Conservation (phyloP, 441 rosid species). For the Arabidopsis hybrid region DNA sequence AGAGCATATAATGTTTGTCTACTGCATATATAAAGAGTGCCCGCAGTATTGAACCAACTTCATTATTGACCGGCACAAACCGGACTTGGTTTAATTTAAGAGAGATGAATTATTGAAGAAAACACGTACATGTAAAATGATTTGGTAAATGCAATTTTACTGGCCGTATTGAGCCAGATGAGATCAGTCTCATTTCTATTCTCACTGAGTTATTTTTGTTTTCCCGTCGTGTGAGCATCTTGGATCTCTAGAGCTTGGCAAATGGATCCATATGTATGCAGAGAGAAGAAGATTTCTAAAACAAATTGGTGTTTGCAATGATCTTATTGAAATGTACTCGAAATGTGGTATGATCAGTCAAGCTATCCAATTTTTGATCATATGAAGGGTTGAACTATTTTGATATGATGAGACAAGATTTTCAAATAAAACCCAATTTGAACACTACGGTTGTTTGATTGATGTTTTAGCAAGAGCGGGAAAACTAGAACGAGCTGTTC, state of each 20-base stretch:
- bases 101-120: no score
- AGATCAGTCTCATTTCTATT: constrained; percentile 56
- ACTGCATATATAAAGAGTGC: not conserved
- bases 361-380: constrained; percentile 50
- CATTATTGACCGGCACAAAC: no score
- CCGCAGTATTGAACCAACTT: not conserved
- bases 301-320: constrained; percentile 55
- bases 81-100: no score
- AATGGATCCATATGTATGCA: constrained; percentile 68
- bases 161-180: constrained; percentile 56
- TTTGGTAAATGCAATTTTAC: not conserved
- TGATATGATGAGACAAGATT: constrained; percentile 51
- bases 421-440: constrained; percentile 52
- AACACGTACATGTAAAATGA: no score
- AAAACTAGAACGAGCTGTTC: constrained; percentile 48
- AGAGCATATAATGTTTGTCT: not conserved
- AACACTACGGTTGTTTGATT: constrained; percentile 62
- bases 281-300: constrained; percentile 47
- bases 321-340: constrained; percentile 63
- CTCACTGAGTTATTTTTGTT: constrained; percentile 8
- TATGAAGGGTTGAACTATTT: constrained; percentile 58
- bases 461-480: constrained; percentile 68
- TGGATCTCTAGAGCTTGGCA: constrained; percentile 70
- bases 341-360: constrained; percentile 60
- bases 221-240: constrained; percentile 66